phyloP scores from a whole-genome alignment of 2,329 filamentous ascomycete species.

The Diaporthe vaccinii region DNA sequence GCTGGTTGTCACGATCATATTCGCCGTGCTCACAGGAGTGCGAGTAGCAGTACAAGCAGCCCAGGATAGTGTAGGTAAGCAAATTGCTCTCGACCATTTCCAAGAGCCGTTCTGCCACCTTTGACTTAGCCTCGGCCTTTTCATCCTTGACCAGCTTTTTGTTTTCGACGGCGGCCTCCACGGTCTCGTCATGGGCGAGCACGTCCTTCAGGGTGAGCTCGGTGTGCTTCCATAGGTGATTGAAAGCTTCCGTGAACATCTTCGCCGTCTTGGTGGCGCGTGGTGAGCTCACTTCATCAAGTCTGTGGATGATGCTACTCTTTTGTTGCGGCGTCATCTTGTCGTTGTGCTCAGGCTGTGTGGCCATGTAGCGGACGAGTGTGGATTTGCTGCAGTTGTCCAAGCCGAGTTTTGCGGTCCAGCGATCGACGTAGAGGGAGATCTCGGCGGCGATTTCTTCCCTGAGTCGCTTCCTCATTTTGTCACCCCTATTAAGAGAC shows the following conservation, averaged over 20 bases:
- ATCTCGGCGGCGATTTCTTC: constrained; percentile 66
- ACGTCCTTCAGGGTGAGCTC: constrained; percentile 66
- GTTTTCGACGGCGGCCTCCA: constrained; percentile 66
- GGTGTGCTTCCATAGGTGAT: constrained; percentile 64
- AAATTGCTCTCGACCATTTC: constrained; percentile 61
- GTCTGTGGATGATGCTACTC: constrained; percentile 63
- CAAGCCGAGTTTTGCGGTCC: constrained; percentile 64
- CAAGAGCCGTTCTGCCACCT: constrained; percentile 53
- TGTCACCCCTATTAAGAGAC: constrained; percentile 65
- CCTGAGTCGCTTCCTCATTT: constrained; percentile 62
- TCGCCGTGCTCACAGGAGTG: constrained; percentile 74
- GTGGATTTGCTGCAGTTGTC: constrained; percentile 66
- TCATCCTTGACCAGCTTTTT: constrained; percentile 66
- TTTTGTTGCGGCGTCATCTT: constrained; percentile 68
- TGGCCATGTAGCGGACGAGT: constrained; percentile 67
- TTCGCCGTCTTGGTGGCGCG: constrained; percentile 58
- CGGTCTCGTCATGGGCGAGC: constrained; percentile 65
- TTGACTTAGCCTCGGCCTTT: constrained; percentile 51
- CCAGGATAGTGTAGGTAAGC: constrained; percentile 68
- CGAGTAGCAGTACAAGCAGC: constrained; percentile 71
- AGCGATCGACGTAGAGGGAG: constrained; percentile 66
- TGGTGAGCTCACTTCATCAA: constrained; percentile 58
- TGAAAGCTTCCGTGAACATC: constrained; percentile 70
- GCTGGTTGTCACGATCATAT: constrained; percentile 67
- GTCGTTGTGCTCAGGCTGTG: constrained; percentile 58